These are phyloP conservation scores for Leishmania guyanensis DNA, from an alignment of 208 protist species.

Conservation along the genomic window DNA sequence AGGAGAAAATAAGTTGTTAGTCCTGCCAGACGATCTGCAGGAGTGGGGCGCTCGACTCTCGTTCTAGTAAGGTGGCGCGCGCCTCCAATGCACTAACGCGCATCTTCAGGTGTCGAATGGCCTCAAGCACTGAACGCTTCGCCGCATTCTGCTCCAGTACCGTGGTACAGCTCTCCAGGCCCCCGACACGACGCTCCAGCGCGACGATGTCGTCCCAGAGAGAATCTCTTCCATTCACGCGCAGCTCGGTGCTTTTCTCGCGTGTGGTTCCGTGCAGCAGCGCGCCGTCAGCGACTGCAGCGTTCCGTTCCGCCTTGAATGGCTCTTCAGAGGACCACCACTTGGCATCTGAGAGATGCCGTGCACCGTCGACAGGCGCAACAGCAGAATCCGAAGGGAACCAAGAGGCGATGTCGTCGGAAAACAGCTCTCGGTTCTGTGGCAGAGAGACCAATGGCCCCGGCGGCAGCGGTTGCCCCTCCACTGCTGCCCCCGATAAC, in stretches of 20 bases:
- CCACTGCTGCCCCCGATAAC: background rate
- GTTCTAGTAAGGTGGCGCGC: conserved; percentile 11
- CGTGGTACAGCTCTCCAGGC: conserved; percentile 15
- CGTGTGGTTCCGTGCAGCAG: background rate
- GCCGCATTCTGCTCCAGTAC: conserved; percentile 10
- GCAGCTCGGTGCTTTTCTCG: background rate
- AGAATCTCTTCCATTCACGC: background rate
- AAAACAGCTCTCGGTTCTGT: background rate
- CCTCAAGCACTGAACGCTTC: conserved; percentile 21
- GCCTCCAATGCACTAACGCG: conserved; percentile 13
- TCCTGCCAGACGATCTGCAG: background rate
- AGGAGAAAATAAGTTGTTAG: background rate
- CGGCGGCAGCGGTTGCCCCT: background rate
- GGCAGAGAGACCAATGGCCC: background rate
- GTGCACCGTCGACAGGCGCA: too few species aligned
- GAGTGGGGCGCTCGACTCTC: background rate
- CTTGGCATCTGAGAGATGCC: background rate
- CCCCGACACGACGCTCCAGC: conserved; percentile 1
- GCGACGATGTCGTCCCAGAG: background rate
- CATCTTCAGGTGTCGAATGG: conserved; percentile 4
- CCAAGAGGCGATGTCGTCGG: background rate
- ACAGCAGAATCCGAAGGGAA: background rate
- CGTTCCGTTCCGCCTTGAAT: too few species aligned
- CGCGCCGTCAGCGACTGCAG: background rate
- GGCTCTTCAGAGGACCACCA: background rate